Conservation (phyloP, 2,329 filamentous ascomycete genomes). For the Fragosphaeria purpurea region DNA sequence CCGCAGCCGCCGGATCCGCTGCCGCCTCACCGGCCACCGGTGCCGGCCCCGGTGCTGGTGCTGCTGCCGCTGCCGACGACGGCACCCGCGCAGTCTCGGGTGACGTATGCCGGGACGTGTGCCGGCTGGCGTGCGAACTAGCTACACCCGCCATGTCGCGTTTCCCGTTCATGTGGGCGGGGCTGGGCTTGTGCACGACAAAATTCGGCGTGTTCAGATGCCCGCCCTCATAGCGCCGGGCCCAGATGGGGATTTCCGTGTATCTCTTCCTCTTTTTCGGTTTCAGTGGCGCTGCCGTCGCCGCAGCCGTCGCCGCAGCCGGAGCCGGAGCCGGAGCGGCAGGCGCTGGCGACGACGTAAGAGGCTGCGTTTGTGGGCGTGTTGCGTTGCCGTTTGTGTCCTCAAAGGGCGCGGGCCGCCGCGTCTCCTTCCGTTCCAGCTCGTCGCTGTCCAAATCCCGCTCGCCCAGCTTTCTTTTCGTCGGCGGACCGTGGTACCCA, state of each 20-base stretch:
- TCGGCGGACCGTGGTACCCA: conserved; percentile 28
- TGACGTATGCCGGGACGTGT: conserved; percentile 36
- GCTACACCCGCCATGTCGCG: conserved; percentile 15
- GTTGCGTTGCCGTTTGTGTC: conserved; percentile 28
- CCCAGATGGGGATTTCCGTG: conserved; percentile 37
- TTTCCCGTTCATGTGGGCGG: conserved; percentile 30
- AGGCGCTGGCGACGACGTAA: conserved; percentile 8
- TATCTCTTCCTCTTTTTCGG: conserved; percentile 31
- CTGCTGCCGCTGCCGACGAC: conserved; percentile 13
- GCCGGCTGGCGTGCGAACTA: conserved; percentile 30
- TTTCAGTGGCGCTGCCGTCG: conserved; percentile 2
- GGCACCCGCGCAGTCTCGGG: conserved; percentile 16
- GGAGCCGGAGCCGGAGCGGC: not conserved
- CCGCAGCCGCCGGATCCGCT: conserved; percentile 14
- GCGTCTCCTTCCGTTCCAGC: conserved; percentile 37
- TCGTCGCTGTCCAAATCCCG: conserved; percentile 39
- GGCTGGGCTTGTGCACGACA: conserved; percentile 30
- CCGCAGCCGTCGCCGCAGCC: not conserved
- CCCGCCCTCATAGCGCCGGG: conserved; percentile 29
- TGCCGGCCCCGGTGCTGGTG: conserved; percentile 15
- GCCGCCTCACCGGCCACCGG: conserved; percentile 10
- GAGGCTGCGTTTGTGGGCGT: no score
- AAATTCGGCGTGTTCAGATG: conserved; percentile 34
- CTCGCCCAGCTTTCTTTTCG: conserved; percentile 40
- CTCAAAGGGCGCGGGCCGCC: conserved; percentile 37